Evolutionary conservation across 768 basidiomycete species (phyloP).

Genomic region (Leccinum imitatum): DNA sequence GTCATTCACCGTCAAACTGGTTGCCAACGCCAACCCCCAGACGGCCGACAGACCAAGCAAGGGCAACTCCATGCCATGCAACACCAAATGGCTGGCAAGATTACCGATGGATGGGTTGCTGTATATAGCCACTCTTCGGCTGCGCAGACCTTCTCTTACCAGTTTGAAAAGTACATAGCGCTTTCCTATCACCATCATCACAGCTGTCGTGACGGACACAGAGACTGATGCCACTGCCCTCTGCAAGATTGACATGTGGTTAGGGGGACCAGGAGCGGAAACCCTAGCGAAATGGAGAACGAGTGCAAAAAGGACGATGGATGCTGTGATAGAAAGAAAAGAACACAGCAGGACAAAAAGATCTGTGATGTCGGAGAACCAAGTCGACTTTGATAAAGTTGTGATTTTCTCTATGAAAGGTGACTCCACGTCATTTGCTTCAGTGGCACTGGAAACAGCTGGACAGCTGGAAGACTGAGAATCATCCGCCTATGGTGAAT

Average conservation of each 20-base stretch:
- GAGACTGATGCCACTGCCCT: neutral
- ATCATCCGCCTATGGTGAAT: neutral
- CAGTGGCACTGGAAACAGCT: neutral
- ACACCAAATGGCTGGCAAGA: neutral
- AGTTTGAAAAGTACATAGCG: neutral
- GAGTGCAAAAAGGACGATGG: neutral
- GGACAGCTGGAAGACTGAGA: neutral
- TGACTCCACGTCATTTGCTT: neutral
- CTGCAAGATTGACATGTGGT: neutral
- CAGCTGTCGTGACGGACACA: neutral
- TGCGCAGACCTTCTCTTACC: neutral
- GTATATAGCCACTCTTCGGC: constrained; percentile 6
- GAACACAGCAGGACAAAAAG: neutral
- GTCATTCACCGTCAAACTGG: neutral
- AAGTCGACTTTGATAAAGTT: neutral
- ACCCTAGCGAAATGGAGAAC: neutral
- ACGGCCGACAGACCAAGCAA: constrained; percentile 6
- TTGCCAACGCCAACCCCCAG: neutral
- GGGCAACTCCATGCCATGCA: neutral
- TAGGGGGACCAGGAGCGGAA: neutral
- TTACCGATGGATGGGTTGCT: neutral
- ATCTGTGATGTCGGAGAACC: neutral
- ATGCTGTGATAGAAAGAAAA: neutral
- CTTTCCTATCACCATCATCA: neutral
- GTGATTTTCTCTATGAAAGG: neutral